Evolutionary conservation across 805 yeast species (phyloP).

Genomic region (Pichia ethanolica): DNA sequence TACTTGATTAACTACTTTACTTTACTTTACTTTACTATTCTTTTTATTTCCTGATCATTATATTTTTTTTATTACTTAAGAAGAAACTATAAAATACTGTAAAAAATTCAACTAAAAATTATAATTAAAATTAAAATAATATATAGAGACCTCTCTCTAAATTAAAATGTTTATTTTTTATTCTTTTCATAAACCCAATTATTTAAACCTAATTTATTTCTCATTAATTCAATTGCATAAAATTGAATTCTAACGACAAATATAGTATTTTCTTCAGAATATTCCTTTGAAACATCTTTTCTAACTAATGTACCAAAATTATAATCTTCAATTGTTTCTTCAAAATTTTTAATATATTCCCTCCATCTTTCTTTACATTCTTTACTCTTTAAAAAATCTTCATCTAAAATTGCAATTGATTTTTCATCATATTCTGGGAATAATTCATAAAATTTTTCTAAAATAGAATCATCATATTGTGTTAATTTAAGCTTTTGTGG

Average conservation of each 20-base stretch:
- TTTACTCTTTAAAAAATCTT: conserved; percentile 74
- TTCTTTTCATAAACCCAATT: conserved; percentile 65
- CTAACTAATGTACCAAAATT: conserved; percentile 94
- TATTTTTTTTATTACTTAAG: not conserved
- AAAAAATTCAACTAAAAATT: not conserved
- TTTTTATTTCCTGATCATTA: not conserved
- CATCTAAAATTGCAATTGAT: conserved; percentile 51
- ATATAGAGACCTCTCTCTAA: not conserved
- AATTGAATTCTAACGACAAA: conserved; percentile 92
- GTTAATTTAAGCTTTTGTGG: conserved; percentile 78
- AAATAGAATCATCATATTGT: conserved; percentile 63
- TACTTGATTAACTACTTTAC: no score
- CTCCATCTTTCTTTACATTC: conserved; percentile 90
- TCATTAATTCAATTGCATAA: conserved; percentile 87
- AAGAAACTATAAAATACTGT: not conserved
- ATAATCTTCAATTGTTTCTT: conserved; percentile 74
- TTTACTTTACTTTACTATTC: not conserved
- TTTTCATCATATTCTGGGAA: conserved; percentile 86
- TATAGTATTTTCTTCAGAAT: conserved; percentile 74
- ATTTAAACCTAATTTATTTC: conserved; percentile 85
- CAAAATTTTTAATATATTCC: conserved; percentile 72
- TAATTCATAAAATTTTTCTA: conserved; percentile 47
- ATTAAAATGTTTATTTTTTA: no score
- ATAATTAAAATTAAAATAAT: not conserved
- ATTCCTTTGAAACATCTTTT: conserved; percentile 62